Evolutionary conservation across 2,329 filamentous ascomycete genomes (phyloP).

Genomic region (Shiraia sp.): DNA sequence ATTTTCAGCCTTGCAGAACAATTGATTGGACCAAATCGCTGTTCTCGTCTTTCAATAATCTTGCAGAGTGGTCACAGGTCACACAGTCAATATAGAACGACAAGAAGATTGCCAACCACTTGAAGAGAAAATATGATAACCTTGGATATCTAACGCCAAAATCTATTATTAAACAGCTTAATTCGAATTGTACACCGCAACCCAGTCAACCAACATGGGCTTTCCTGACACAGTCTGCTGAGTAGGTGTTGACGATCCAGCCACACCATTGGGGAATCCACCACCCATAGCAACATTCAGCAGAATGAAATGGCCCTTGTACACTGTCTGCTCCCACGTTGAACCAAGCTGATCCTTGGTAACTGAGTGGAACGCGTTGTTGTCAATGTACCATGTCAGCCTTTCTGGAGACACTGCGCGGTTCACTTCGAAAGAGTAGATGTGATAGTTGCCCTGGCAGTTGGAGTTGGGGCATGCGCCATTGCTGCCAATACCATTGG

Average conservation of each 20-base stretch:
- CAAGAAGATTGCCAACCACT: too few relatives aligned
- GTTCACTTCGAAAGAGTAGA: constrained; percentile 9
- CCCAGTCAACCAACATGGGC: constrained; percentile 8
- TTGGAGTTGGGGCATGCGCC: constrained; percentile 4
- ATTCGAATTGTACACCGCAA: constrained; percentile 9
- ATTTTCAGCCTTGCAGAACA: too few relatives aligned
- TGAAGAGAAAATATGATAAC: too few relatives aligned
- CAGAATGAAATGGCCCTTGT: constrained; percentile 10
- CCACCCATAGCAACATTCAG: constrained; percentile 12
- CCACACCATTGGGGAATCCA: constrained; percentile 5
- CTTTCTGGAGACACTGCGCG: constrained; percentile 3
- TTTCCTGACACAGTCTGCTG: constrained; percentile 1
- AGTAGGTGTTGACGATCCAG: constrained; percentile 2
- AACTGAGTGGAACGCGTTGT: constrained; percentile 4
- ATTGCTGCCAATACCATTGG: background rate
- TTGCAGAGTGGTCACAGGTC: too few relatives aligned
- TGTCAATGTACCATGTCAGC: constrained; percentile 9
- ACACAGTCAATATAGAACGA: too few relatives aligned
- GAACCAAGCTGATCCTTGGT: constrained; percentile 2
- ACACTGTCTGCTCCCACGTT: constrained; percentile 6
- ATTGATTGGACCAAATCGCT: too few relatives aligned
- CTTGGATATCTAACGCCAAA: too few relatives aligned
- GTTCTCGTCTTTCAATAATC: too few relatives aligned
- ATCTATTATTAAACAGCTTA: too few relatives aligned
- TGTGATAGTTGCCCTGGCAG: constrained; percentile 11